phyloP scores from a whole-genome alignment of 116 monocot species.

The Trichopus zeylanicus region DNA sequence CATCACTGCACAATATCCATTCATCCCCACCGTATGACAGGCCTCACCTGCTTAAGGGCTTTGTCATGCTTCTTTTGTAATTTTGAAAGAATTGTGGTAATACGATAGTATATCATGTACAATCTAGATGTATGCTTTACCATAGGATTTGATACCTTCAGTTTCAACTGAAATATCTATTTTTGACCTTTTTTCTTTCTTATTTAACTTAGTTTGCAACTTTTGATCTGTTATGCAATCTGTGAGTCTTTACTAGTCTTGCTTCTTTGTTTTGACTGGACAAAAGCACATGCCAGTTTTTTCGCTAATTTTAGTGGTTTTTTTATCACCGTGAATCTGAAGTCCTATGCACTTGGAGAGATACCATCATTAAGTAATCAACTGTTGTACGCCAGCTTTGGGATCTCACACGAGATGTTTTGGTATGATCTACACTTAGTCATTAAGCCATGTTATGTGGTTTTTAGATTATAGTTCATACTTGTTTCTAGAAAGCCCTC shows the following conservation, averaged over 20 bases:
- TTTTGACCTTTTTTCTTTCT: neutral
- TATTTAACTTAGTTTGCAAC: neutral
- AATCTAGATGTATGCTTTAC: no score
- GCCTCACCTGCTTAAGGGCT: no score
- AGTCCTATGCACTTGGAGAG: slow-evolving; percentile 99
- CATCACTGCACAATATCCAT: no score
- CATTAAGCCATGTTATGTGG: neutral
- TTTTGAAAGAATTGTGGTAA: no score
- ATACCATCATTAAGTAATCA: slow-evolving; percentile 86
- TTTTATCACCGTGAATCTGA: slow-evolving; percentile 13
- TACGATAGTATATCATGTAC: no score
- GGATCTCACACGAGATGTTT: slow-evolving; percentile 89
- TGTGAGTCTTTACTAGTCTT: no score
- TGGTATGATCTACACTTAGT: slow-evolving; percentile 42
- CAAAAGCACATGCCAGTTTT: no score
- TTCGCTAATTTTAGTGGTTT: neutral
- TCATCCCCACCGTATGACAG: no score
- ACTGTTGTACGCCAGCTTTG: slow-evolving; percentile 94
- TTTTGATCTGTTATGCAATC: no score
- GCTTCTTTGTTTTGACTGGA: no score
- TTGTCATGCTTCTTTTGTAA: no score
- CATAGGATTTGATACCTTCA: neutral
- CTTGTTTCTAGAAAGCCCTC: neutral
- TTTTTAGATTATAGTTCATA: neutral
- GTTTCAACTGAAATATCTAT: neutral